Percentiles rank a stretch among this genome's conserved stretches.
Evolutionary conservation across 495 filamentous ascomycete genomes (phyloP).

Genomic region (Venustampulla echinocandica): DNA sequence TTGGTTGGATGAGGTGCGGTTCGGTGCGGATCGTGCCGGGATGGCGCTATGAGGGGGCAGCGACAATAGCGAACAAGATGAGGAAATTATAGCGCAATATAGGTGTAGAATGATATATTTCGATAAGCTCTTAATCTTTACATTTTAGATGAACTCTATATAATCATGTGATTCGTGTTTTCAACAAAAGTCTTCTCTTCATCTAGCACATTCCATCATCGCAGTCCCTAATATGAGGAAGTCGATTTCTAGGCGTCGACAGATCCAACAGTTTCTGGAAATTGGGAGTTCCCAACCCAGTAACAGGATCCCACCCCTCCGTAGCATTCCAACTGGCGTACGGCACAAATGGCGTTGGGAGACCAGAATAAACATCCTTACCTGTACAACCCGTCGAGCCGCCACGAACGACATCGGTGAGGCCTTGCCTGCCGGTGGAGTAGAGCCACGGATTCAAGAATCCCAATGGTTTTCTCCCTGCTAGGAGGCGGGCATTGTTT

Average conservation of each 20-base stretch:
- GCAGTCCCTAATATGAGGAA: not conserved
- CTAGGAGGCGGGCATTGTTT: conserved; percentile 44
- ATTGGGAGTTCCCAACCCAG: conserved; percentile 5
- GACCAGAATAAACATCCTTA: conserved; percentile 14
- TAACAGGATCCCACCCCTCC: conserved; percentile 34
- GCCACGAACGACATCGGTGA: conserved; percentile 48
- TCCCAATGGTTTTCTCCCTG: conserved; percentile 39
- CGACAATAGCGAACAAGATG: no score
- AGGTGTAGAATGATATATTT: no score
- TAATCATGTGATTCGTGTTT: no score
- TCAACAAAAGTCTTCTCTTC: no score
- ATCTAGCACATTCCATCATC: no score
- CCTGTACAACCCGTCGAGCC: conserved; percentile 45
- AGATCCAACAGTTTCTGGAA: conserved; percentile 8
- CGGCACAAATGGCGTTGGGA: conserved; percentile 27
- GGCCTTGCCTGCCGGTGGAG: conserved; percentile 30
- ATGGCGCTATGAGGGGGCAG: no score
- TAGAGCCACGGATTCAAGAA: conserved; percentile 60
- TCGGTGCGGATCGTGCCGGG: no score
- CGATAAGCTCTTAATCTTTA: no score
- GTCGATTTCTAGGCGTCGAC: not conserved
- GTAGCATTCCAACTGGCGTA: conserved; percentile 56
- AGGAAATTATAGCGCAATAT: no score
- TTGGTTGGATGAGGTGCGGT: no score
- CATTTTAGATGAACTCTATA: no score